These are phyloP conservation scores for Baeospora myosura DNA, from an alignment of 1,284 basidiomycete species.

Conservation along the genomic window DNA sequence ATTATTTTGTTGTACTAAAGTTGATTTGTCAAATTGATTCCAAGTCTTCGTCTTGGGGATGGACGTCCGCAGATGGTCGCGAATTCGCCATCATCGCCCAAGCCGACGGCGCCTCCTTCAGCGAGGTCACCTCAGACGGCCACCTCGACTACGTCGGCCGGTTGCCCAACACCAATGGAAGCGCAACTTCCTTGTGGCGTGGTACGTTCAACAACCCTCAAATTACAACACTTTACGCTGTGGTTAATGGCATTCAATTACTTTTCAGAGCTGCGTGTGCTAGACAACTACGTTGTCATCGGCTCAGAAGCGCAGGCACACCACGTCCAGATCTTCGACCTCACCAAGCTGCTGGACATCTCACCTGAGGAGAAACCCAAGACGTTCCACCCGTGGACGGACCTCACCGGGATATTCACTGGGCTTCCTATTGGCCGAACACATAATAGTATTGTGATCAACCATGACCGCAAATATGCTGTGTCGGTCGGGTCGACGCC, in stretches of 20 bases:
- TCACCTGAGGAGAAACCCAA: conserved; percentile 6
- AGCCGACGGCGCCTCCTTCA: conserved; percentile 17
- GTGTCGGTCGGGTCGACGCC: conserved; percentile 14
- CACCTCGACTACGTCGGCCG: conserved; percentile 18
- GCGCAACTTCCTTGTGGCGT: conserved; percentile 13
- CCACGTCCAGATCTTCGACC: conserved; percentile 17
- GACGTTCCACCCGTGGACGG: conserved; percentile 12
- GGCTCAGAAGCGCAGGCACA: conserved; percentile 19
- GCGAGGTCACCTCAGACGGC: conserved; percentile 15
- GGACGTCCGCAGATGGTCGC: conserved; percentile 13
- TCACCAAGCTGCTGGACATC: conserved; percentile 14
- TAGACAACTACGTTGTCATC: conserved; percentile 15
- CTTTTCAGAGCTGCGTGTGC: conserved; percentile 15
- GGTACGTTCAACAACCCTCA: conserved; percentile 1
- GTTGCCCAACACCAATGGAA: conserved; percentile 14
- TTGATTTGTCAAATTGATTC: too few relatives aligned
- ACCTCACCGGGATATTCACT: conserved; percentile 1
- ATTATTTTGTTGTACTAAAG: too few relatives aligned
- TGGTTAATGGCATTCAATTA: too few relatives aligned
- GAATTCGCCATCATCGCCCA: conserved; percentile 14
- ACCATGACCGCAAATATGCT: conserved; percentile 11
- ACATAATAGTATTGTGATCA: conserved; percentile 16
- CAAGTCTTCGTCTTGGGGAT: conserved; percentile 17
- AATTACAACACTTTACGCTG: too few relatives aligned
- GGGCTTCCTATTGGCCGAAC: conserved; percentile 15